Percentiles rank a stretch among this genome's conserved stretches.
phyloP scores from a whole-genome alignment of 2,329 filamentous ascomycete species.

The Alternaria brassicicola region DNA sequence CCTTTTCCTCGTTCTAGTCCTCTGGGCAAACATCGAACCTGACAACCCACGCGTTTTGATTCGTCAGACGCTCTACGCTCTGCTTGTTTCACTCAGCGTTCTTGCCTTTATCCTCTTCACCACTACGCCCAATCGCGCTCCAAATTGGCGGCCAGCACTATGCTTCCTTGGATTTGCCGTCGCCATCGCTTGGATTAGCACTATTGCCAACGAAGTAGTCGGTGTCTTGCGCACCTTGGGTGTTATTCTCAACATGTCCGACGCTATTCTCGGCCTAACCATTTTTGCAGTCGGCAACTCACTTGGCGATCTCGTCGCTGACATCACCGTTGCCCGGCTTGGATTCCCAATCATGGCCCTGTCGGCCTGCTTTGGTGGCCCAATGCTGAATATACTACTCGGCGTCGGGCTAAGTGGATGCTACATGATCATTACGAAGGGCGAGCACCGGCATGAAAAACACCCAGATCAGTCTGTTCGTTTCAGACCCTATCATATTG shows the following conservation, averaged over 20 bases:
- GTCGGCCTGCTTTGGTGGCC: constrained; percentile 95
- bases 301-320: constrained; percentile 88
- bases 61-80: constrained; percentile 51
- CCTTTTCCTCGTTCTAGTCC: constrained; percentile 76
- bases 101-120: constrained; percentile 70
- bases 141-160: constrained; percentile 76
- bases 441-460: constrained; percentile 68
- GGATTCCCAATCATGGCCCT: constrained; percentile 96
- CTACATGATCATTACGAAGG: constrained; percentile 80
- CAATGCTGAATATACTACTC: constrained; percentile 95
- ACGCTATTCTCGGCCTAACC: constrained; percentile 92
- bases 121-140: constrained; percentile 70
- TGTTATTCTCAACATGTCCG: constrained; percentile 88
- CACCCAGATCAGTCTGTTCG: constrained; percentile 69
- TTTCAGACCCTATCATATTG: constrained; percentile 80
- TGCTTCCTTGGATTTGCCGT: constrained; percentile 92
- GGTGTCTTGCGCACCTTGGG: constrained; percentile 92
- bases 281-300: constrained; percentile 97
- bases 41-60: constrained; percentile 68
- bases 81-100: constrained; percentile 66
- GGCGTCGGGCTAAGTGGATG: constrained; percentile 91
- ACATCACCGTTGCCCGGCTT: constrained; percentile 90
- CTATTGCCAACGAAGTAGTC: constrained; percentile 93
- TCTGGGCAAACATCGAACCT: constrained; percentile 71
- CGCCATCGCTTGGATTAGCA: constrained; percentile 93